phyloP scores from a whole-genome alignment of 73 alveolate genomes.

The Breviolum minutum region DNA sequence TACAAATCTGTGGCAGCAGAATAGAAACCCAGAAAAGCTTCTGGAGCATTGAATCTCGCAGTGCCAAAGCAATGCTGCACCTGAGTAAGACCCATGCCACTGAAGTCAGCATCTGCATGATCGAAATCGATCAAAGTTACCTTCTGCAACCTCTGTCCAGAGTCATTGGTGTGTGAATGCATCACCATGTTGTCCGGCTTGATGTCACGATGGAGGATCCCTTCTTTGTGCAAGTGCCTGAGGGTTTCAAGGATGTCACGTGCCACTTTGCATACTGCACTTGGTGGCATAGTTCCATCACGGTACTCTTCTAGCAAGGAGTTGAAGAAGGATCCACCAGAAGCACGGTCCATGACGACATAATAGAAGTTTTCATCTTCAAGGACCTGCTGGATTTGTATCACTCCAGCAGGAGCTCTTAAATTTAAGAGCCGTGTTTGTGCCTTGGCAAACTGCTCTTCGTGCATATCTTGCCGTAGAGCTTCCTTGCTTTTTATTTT shows the following conservation, averaged over 20 bases:
- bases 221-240: constrained; percentile 27
- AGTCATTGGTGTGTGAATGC: constrained; percentile 14
- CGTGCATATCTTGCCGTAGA: constrained; percentile 67
- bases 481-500: constrained; percentile 73
- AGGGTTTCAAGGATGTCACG: constrained; percentile 50
- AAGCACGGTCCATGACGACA: constrained; percentile 72
- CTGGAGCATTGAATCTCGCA: constrained; percentile 80
- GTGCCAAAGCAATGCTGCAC: constrained; percentile 71
- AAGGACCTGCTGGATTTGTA: constrained; percentile 19
- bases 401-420: constrained; percentile 45
- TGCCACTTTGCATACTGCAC: constrained; percentile 61
- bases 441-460: constrained; percentile 59
- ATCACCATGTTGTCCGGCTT: constrained; percentile 83
- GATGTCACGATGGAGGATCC: constrained; percentile 83
- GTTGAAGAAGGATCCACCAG: constrained; percentile 59
- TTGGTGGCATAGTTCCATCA: constrained; percentile 64
- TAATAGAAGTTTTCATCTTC: constrained; percentile 60
- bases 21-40: constrained; percentile 45
- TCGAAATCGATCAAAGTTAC: constrained; percentile 63
- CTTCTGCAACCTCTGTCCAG: constrained; percentile 52
- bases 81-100: background rate
- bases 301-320: constrained; percentile 44
- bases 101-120: constrained; percentile 72
- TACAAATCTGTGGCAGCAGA: constrained; percentile 63
- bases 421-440: constrained; percentile 42